Percentiles rank a stretch among this genome's conserved stretches.
Evolutionary conservation across 2,329 filamentous ascomycete genomes (phyloP).

Genomic region (Cladosporium sp.): DNA sequence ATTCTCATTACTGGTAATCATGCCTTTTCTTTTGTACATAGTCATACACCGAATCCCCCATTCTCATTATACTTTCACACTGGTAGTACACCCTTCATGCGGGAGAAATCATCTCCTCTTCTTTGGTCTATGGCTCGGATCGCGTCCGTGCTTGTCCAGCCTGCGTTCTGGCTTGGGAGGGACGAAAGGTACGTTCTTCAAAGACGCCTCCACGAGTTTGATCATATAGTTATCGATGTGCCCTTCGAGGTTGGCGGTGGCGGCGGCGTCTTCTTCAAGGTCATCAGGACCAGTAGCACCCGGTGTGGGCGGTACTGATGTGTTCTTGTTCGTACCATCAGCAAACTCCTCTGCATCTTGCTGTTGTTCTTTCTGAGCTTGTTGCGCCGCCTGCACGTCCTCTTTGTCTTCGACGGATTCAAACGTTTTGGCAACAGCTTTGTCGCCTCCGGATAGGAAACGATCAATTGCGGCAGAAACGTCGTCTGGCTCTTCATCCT

Average conservation of each 20-base stretch:
- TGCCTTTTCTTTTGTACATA: slow-evolving; percentile 19
- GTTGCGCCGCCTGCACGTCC: slow-evolving; percentile 82
- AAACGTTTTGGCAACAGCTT: slow-evolving; percentile 68
- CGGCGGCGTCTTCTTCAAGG: slow-evolving; percentile 51
- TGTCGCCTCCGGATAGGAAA: slow-evolving; percentile 67
- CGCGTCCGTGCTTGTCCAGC: slow-evolving; percentile 39
- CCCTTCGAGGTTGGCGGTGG: slow-evolving; percentile 53
- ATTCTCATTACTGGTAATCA: slow-evolving; percentile 11
- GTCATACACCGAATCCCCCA: slow-evolving; percentile 8
- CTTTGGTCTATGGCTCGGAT: slow-evolving; percentile 39
- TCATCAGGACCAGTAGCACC: slow-evolving; percentile 41
- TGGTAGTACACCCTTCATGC: slow-evolving; percentile 13
- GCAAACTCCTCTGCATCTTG: slow-evolving; percentile 80
- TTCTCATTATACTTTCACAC: neutral
- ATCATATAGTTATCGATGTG: slow-evolving; percentile 66
- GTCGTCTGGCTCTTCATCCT: slow-evolving; percentile 61
- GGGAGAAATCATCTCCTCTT: slow-evolving; percentile 28
- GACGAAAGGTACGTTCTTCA: slow-evolving; percentile 36
- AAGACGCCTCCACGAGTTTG: slow-evolving; percentile 32
- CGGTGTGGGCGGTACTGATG: slow-evolving; percentile 41
- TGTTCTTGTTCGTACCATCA: slow-evolving; percentile 43
- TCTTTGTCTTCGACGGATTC: slow-evolving; percentile 91
- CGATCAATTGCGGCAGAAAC: slow-evolving; percentile 83
- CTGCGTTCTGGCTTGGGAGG: slow-evolving; percentile 35
- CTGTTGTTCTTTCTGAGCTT: slow-evolving; percentile 82